phyloP scores from a whole-genome alignment of 164 flowering plant genomes.

The Cinnamomum micranthum region DNA sequence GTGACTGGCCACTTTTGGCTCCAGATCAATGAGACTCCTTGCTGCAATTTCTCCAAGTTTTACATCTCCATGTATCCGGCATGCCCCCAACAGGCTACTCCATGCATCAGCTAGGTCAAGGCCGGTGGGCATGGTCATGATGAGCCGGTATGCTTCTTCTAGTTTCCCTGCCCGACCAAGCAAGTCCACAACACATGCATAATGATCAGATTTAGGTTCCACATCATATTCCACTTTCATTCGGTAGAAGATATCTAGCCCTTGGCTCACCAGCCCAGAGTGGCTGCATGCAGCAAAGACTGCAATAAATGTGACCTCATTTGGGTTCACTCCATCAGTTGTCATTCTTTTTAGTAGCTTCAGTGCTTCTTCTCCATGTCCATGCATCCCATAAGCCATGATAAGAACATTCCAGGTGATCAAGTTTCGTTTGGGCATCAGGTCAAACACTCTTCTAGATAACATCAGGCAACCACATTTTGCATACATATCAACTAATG shows the following conservation, averaged over 20 bases:
- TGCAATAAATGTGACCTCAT: constrained; percentile 65
- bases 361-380: constrained; percentile 59
- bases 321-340: constrained; percentile 46
- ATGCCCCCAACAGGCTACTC: constrained; percentile 87
- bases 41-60: constrained; percentile 70
- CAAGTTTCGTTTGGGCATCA: constrained; percentile 48
- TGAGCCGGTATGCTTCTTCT: constrained; percentile 55
- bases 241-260: constrained; percentile 43
- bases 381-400: constrained; percentile 94
- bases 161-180: constrained; percentile 78
- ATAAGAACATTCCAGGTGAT: constrained; percentile 81
- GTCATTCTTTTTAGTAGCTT: constrained; percentile 44
- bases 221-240: constrained; percentile 55
- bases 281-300: constrained; percentile 75
- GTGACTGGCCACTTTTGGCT: constrained; percentile 76
- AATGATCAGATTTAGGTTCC: constrained; percentile 69
- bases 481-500: constrained; percentile 76
- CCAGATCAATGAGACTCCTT: constrained; percentile 42
- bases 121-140: constrained; percentile 45
- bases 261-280: constrained; percentile 65
- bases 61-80: constrained; percentile 58
- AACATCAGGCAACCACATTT: constrained; percentile 62
- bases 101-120: constrained; percentile 50
- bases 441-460: constrained; percentile 52
- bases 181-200: constrained; percentile 76